Percentiles rank a stretch among this genome's conserved stretches.
Conservation (phyloP, 1,284 basidiomycete genomes). For the Ustilago loliicola region DNA sequence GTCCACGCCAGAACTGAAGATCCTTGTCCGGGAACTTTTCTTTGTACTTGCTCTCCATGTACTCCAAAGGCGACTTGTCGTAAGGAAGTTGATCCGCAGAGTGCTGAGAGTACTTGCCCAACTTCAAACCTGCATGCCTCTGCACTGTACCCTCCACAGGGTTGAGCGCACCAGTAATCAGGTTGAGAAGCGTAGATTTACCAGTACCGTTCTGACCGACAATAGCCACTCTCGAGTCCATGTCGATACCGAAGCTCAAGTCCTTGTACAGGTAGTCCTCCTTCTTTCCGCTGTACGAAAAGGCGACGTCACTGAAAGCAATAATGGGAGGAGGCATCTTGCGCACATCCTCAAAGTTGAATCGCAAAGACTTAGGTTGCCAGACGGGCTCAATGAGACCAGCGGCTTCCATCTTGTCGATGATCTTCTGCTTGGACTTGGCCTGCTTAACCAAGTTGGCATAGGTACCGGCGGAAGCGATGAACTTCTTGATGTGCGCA, state of each 20-base stretch:
- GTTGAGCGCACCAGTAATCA: constrained; percentile 87
- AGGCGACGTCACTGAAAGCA: constrained; percentile 93
- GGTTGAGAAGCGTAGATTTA: constrained; percentile 95
- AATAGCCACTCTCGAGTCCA: constrained; percentile 96
- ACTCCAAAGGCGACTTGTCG: constrained; percentile 91
- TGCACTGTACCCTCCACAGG: constrained; percentile 87
- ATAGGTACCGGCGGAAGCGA: constrained; percentile 97
- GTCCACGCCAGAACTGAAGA: constrained; percentile 89
- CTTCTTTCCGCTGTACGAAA: constrained; percentile 88
- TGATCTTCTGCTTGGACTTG: constrained; percentile 97
- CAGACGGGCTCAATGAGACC: constrained; percentile 93
- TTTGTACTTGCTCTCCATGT: constrained; percentile 78
- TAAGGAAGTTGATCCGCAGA: constrained; percentile 98
- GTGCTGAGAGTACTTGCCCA: constrained; percentile 94
- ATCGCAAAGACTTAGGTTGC: constrained; percentile 79
- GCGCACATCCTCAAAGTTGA: constrained; percentile 95
- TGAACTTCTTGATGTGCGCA: constrained; percentile 95
- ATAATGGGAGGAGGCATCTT: constrained; percentile 97
- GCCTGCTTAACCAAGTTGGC: constrained; percentile 98
- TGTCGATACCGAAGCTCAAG: constrained; percentile 85
- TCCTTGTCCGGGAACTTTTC: constrained; percentile 95
- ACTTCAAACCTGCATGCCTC: constrained; percentile 89
- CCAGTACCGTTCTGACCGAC: constrained; percentile 98
- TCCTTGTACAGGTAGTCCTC: constrained; percentile 89
- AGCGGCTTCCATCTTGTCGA: constrained; percentile 99